Base-by-base conservation (phyloP, 2,329 filamentous ascomycete species). In the Aaosphaeria arxii region DNA sequence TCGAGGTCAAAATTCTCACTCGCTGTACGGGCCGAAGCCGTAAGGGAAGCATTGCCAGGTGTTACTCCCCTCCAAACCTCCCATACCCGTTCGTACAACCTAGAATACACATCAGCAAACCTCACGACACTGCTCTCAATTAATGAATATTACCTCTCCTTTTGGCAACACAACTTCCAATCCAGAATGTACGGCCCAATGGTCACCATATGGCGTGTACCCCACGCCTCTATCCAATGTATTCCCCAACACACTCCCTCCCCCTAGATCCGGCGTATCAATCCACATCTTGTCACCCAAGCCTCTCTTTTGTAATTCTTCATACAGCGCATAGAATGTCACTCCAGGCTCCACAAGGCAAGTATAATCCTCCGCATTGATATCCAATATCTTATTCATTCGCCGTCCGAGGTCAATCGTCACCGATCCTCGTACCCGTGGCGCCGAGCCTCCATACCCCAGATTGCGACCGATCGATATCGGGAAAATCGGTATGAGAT, bases 391-490 rank as follows among this genome's bases (percentile, higher is more conserved):
- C 44, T 56, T 52, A 48, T 71, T 71, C 73, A 75, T 75, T 33
- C 71, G 60, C 30, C 56, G 57, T 6, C 73, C 73, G 1, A 79
- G 60, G 50, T 78, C 74, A 13, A 80, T 53, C 0, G 74, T 74
- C 5, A 79, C 65, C 28, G 69, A 74, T 0, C 76, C 76, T 1
- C 69, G 66, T 2, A 77, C 67, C 5, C 74, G 61, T 0, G 76
- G 77, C 0, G 75, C 75, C 2, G 77, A 72, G 4, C 77, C 77
- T 9, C 77, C 77, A 47, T 79, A 79, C 7, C 76, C 75, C 4
- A 77, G 56, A 52, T 80, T 80, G 17, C 75, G 67, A 5, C 74
- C 74, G 50, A 61, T 64, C 41, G 62, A 63, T 55, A 52, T 66
- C 35, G 57, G 64, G 49, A 61, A 71, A 4, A 71, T 39, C 3